Percentiles rank a stretch among this genome's conserved stretches.
phyloP scores from a whole-genome alignment of 352 stramenopile species.

The Phytophthora aleatoria region DNA sequence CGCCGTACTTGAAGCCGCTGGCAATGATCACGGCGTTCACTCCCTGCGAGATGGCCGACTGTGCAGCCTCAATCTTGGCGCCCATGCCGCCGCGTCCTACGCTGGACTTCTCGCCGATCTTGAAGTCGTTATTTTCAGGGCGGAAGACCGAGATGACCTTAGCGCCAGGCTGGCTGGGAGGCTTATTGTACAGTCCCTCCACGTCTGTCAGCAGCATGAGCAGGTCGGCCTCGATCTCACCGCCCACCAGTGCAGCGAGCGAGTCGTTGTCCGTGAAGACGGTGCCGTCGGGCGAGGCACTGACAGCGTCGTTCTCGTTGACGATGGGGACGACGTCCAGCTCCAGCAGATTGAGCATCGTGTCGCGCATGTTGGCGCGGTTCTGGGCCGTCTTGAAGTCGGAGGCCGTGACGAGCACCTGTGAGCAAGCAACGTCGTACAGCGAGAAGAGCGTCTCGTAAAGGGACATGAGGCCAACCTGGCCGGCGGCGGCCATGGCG shows the following conservation, averaged over 20 bases:
- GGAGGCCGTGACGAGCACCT: constrained; percentile 84
- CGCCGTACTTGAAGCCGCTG: constrained; percentile 92
- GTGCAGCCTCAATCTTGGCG: constrained; percentile 93
- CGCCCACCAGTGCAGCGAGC: constrained; percentile 85
- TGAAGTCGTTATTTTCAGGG: constrained; percentile 59
- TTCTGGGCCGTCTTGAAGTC: constrained; percentile 89
- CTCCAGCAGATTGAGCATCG: constrained; percentile 91
- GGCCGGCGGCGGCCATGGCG: constrained; percentile 91
- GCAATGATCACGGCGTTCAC: constrained; percentile 94
- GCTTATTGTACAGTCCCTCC: constrained; percentile 95
- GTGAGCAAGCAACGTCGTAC: constrained; percentile 94
- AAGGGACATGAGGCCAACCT: constrained; percentile 98
- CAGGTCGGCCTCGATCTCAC: constrained; percentile 93
- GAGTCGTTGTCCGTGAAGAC: constrained; percentile 98
- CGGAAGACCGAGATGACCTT: constrained; percentile 83
- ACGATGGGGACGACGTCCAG: constrained; percentile 98
- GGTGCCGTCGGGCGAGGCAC: constrained; percentile 68
- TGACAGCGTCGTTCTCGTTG: constrained; percentile 99
- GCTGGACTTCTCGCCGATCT: constrained; percentile 83
- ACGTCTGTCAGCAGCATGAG: constrained; percentile 98
- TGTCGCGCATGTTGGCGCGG: constrained; percentile 86
- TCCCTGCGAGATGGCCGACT: constrained; percentile 87
- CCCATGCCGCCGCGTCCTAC: constrained; percentile 94
- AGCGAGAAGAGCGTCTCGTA: constrained; percentile 97
- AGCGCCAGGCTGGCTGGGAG: constrained; percentile 69